Evolutionary conservation across 805 yeast genomes (phyloP).

Genomic region (Wickerhamomyces hampshirensis): DNA sequence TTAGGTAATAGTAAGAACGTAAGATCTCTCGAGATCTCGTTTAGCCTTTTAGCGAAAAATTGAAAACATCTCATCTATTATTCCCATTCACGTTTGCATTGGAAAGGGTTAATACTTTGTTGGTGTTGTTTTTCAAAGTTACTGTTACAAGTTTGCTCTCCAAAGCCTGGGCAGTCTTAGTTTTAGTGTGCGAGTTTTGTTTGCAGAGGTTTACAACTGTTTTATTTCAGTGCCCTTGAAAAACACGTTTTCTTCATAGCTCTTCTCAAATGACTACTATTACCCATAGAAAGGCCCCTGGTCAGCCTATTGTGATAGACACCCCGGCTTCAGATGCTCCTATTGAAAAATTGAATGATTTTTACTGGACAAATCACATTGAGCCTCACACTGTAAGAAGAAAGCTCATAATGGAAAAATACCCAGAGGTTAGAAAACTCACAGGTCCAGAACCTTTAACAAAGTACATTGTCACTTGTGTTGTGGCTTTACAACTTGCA

Average conservation of each 20-base stretch:
- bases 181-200: too few species aligned
- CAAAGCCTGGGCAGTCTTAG: too few species aligned
- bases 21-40: too few species aligned
- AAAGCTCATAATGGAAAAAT: slow-evolving; percentile 62
- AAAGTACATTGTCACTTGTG: slow-evolving; percentile 64
- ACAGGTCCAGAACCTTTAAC: slow-evolving; percentile 86
- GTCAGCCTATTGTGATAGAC: slow-evolving; percentile 18
- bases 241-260: background rate
- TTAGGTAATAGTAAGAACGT: too few species aligned
- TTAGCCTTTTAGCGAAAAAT: too few species aligned
- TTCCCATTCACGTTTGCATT: too few species aligned
- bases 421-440: slow-evolving; percentile 76
- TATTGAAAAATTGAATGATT: slow-evolving; percentile 46
- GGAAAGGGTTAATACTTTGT: too few species aligned
- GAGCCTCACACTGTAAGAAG: slow-evolving; percentile 82
- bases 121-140: too few species aligned
- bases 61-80: too few species aligned
- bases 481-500: slow-evolving; percentile 63
- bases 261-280: slow-evolving; percentile 20
- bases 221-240: too few species aligned
- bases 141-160: too few species aligned
- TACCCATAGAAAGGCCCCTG: slow-evolving; percentile 25
- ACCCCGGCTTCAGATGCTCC: slow-evolving; percentile 30
- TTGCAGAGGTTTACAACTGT: too few species aligned
- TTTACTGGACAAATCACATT: slow-evolving; percentile 76